Percentiles rank a stretch among this genome's conserved stretches.
phyloP scores from a whole-genome alignment of 495 filamentous ascomycete genomes.

The Viridothelium virens region DNA sequence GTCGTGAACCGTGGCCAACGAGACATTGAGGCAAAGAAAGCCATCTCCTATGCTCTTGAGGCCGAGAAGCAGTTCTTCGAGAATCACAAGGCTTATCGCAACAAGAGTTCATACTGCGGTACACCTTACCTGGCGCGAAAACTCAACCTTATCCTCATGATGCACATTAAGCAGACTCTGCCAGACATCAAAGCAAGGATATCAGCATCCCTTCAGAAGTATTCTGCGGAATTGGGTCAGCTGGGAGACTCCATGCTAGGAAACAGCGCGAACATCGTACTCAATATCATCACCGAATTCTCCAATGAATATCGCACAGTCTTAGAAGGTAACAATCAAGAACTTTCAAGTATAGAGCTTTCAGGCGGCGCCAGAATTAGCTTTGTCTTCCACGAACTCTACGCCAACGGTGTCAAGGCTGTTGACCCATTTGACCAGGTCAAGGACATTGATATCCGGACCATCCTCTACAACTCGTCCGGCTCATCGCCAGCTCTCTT shows the following conservation, averaged over 20 bases:
- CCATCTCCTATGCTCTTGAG: conserved; percentile 87
- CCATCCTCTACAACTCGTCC: conserved; percentile 92
- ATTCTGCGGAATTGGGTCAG: conserved; percentile 67
- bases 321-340: conserved; percentile 90
- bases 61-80: conserved; percentile 97
- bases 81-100: conserved; percentile 95
- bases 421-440: conserved; percentile 96
- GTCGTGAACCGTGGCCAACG: conserved; percentile 99
- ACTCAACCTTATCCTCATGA: conserved; percentile 98
- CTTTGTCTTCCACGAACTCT: conserved; percentile 98
- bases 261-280: conserved; percentile 88
- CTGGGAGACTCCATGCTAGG: conserved; percentile 94
- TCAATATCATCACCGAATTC: conserved; percentile 99
- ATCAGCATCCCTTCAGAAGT: conserved; percentile 84
- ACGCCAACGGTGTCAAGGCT: conserved; percentile 95
- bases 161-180: conserved; percentile 99
- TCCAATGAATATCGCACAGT: conserved; percentile 94
- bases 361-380: conserved; percentile 97
- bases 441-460: conserved; percentile 96
- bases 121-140: conserved; percentile 95
- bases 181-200: conserved; percentile 98
- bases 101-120: conserved; percentile 97
- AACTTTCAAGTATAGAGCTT: conserved; percentile 86
- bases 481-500: conserved; percentile 96
- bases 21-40: conserved; percentile 94